These are phyloP conservation scores for Trametes cingulata DNA, from an alignment of 768 basidiomycete species.

Conservation along the genomic window DNA sequence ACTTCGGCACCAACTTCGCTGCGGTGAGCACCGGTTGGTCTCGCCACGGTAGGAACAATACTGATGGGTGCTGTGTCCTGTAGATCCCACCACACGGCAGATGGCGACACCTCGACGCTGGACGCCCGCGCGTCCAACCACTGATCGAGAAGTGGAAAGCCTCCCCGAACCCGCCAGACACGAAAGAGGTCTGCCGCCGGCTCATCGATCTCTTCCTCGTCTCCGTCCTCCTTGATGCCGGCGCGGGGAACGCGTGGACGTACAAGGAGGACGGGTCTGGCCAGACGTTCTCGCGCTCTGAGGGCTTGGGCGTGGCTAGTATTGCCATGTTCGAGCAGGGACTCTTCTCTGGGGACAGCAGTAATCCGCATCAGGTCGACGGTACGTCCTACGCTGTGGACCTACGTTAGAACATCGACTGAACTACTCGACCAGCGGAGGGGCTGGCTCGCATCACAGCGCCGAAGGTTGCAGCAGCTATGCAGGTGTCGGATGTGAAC, in stretches of 20 bases:
- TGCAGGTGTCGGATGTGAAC: constrained; percentile 80
- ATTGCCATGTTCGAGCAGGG: constrained; percentile 87
- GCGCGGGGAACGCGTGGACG: constrained; percentile 82
- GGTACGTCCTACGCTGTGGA: constrained; percentile 47
- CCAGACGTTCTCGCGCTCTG: constrained; percentile 61
- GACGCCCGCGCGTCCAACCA: constrained; percentile 60
- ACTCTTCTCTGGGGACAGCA: constrained; percentile 68
- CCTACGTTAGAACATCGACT: no score
- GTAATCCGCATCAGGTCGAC: constrained; percentile 74
- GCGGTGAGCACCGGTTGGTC: constrained; percentile 43
- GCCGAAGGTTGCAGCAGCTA: constrained; percentile 58
- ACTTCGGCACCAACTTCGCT: constrained; percentile 71
- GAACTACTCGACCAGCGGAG: constrained; percentile 47
- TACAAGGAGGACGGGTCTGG: constrained; percentile 65
- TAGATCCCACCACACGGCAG: constrained; percentile 88
- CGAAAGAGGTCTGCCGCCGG: constrained; percentile 65
- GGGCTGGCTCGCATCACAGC: constrained; percentile 67
- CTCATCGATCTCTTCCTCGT: constrained; percentile 88
- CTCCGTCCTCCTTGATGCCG: constrained; percentile 92
- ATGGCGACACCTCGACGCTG: constrained; percentile 86
- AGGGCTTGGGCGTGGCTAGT: constrained; percentile 88
- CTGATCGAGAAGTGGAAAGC: constrained; percentile 59
- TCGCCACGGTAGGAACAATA: no score
- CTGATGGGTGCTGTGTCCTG: no score
- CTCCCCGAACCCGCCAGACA: constrained; percentile 42